phyloP scores from a whole-genome alignment of 306 rosid genomes.

The Fragaria vesca region DNA sequence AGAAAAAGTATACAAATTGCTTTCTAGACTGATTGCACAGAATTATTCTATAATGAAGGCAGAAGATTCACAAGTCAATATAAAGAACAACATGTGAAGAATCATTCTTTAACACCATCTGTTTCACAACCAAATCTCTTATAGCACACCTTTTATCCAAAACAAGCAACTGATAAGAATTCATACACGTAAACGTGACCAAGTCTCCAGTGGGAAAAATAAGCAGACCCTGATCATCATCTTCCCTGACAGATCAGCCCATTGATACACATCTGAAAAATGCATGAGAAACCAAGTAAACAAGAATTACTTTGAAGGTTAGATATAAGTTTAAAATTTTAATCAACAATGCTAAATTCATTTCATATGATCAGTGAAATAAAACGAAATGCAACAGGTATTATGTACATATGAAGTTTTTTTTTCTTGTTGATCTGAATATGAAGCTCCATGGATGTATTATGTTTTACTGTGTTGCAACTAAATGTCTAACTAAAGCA shows the following conservation, averaged over 20 bases:
- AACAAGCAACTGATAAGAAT: slow-evolving; percentile 19
- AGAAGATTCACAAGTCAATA: background rate
- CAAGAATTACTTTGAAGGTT: background rate
- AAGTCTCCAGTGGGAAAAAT: slow-evolving; percentile 81
- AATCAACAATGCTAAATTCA: background rate
- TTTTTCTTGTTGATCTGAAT: too few species aligned
- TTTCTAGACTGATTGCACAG: background rate
- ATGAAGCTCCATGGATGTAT: background rate
- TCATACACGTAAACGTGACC: slow-evolving; percentile 62
- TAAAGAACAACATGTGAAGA: background rate
- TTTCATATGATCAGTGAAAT: background rate
- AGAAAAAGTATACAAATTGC: background rate
- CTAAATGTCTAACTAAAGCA: background rate
- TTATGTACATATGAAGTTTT: background rate
- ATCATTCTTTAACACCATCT: background rate
- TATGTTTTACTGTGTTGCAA: background rate
- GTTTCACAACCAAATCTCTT: background rate
- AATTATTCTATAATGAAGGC: background rate
- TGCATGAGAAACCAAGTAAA: slow-evolving; percentile 15
- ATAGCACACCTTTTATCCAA: background rate
- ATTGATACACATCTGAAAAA: slow-evolving; percentile 79
- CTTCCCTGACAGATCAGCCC: slow-evolving; percentile 76
- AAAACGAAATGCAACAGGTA: background rate
- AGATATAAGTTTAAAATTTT: background rate
- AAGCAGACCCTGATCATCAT: slow-evolving; percentile 79